These are phyloP conservation scores for Boletus rubescentipes DNA, from an alignment of 768 basidiomycete genomes.

Conservation along the genomic window DNA sequence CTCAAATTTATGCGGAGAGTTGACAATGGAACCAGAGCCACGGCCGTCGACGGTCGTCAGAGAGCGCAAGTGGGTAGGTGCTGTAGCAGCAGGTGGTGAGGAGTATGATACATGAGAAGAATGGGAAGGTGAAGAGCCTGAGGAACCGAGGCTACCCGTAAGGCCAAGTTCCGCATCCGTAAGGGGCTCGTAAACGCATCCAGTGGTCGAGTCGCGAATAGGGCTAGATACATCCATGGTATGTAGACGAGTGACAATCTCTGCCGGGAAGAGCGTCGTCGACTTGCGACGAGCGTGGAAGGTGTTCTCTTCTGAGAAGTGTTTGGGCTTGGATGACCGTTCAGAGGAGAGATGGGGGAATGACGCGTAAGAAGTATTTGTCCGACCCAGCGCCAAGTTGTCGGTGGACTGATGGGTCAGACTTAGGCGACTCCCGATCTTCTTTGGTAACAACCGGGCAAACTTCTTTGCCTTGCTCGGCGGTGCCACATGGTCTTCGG, in stretches of 20 bases:
- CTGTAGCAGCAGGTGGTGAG: conserved; percentile 1
- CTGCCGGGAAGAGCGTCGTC: conserved; percentile 31
- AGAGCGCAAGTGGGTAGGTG: conserved; percentile 23
- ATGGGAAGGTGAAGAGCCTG: conserved; percentile 19
- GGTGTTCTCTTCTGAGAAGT: conserved; percentile 31
- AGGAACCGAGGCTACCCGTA: conserved; percentile 4
- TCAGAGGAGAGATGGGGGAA: conserved; percentile 25
- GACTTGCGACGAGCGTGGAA: conserved; percentile 38
- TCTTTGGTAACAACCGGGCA: conserved; percentile 33
- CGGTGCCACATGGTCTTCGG: conserved; percentile 20
- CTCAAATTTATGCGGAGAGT: conserved; percentile 3
- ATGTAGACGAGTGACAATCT: conserved; percentile 28
- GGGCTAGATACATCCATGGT: conserved; percentile 32
- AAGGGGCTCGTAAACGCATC: conserved; percentile 30
- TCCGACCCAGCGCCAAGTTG: conserved; percentile 21
- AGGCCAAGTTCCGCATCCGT: conserved; percentile 29
- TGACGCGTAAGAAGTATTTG: conserved; percentile 27
- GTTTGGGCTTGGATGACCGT: conserved; percentile 26
- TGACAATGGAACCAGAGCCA: neutral
- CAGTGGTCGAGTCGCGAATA: conserved; percentile 19
- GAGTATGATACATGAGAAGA: conserved; percentile 12
- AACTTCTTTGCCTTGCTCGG: conserved; percentile 28
- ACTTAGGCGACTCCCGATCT: conserved; percentile 30
- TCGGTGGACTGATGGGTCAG: conserved; percentile 28
- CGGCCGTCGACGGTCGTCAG: conserved; percentile 21